Percentiles rank a stretch among this genome's conserved stretches.
These are phyloP conservation scores for Teratosphaeria epicoccoides DNA, from an alignment of 2,329 filamentous ascomycete genomes.

Conservation along the genomic window DNA sequence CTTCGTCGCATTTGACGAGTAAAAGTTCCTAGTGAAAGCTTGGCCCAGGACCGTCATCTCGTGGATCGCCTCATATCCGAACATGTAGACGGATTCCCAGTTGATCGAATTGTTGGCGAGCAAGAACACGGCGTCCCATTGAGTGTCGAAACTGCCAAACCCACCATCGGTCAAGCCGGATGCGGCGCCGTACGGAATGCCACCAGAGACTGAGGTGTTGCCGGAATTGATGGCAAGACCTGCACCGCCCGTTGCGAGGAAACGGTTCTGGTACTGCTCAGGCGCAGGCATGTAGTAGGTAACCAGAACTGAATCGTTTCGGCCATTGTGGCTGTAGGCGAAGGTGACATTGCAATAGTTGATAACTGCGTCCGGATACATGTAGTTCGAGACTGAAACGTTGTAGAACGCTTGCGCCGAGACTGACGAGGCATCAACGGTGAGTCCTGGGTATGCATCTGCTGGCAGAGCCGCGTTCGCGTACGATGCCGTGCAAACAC, in stretches of 20 bases:
- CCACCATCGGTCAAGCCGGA: constrained; percentile 41
- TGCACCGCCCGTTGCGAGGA: constrained; percentile 36
- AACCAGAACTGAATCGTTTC: constrained; percentile 25
- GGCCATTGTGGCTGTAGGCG: constrained; percentile 35
- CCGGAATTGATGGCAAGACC: constrained; percentile 36
- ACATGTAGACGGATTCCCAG: constrained; percentile 41
- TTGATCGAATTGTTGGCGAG: constrained; percentile 40
- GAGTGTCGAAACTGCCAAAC: constrained; percentile 35
- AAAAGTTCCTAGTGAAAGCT: constrained; percentile 33
- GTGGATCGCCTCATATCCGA: constrained; percentile 41
- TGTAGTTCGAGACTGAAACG: constrained; percentile 19
- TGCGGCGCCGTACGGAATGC: constrained; percentile 37
- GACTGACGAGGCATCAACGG: constrained; percentile 31
- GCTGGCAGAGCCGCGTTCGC: too few species aligned
- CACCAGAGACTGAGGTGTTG: constrained; percentile 27
- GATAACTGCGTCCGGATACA: constrained; percentile 23
- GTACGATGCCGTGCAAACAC: too few species aligned
- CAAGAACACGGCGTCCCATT: constrained; percentile 25
- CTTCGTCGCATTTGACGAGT: constrained; percentile 26
- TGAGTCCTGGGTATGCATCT: too few species aligned
- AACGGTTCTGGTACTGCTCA: constrained; percentile 36
- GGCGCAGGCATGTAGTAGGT: constrained; percentile 36
- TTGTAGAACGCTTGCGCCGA: constrained; percentile 28
- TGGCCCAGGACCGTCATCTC: constrained; percentile 43
- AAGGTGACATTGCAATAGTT: constrained; percentile 38